Base-by-base conservation (phyloP, 441 rosid genomes). In the Arabidopsis hybrid region DNA sequence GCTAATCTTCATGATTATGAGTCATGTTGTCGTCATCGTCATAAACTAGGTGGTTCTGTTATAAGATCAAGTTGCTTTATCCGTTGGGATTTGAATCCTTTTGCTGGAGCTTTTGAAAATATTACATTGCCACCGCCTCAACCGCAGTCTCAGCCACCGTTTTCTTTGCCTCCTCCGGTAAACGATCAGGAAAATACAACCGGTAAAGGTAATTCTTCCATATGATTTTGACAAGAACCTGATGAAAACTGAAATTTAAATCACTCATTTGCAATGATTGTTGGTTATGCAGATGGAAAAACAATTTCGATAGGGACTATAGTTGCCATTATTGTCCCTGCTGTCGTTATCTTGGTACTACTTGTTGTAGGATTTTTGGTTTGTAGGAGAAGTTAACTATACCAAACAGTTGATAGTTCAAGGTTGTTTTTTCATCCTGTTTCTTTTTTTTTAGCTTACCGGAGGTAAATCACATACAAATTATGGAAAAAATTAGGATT, bases 1-100 rank as follows among this genome's bases (percentile, higher is more conserved):
- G 6, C 16, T 31, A 21, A 21, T 38, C 47, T 72, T 5, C 29
- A 17, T 8, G 14, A 34, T 3, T 72, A 50, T 52, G 16, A 32
- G 35, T 26, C 38, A 0, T 72, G 77, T 72, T 78, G 77, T n/a
- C n/a, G n/a, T n/a, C n/a, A n/a, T 21, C 55, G 13, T 0, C 69
- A 58, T 26, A 6, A 51, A 45, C 56, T 2, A 71, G 65, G 81
- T 60, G 66, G 67, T 14, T 2, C 34, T 13, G 26, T 73, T 52
- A 2, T 3, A n/a, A 35, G 61, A 43, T 70, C 78, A 5, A 56
- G n/a, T 59, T 78, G 74, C 58, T 43, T 55, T 21, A 8, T 66
- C 18, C 55, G 74, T 4, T 78, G 81, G 81, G 78, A 78, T 3
- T 17, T 61, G 60, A 17, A 35, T 72, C 67, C 73, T 59, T 74